Percentiles rank a stretch among this genome's conserved stretches.
These are phyloP conservation scores for Nicotiana tabacum DNA, from an alignment of 257 asterid species.

Conservation along the genomic window DNA sequence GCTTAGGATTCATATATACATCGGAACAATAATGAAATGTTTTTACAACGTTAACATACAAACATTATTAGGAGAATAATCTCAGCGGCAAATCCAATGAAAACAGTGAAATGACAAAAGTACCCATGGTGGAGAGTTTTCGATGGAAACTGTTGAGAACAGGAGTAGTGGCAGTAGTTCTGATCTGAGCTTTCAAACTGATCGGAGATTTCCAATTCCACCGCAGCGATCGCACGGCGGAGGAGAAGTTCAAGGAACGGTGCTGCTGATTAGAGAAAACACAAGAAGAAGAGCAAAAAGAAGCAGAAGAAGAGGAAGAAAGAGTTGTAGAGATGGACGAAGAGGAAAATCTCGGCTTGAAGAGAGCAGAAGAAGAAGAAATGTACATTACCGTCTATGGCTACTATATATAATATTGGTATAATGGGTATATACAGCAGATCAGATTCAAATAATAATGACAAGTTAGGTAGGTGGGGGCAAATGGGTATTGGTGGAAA, in stretches of 20 bases:
- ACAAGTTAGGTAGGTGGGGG: neutral
- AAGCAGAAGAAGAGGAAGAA: neutral
- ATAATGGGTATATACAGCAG: neutral
- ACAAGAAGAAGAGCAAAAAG: neutral
- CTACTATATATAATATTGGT: neutral
- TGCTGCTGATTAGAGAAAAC: neutral
- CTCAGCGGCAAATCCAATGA: constrained; percentile 5
- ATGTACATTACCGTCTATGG: neutral
- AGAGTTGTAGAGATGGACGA: neutral
- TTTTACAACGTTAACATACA: neutral
- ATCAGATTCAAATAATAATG: neutral
- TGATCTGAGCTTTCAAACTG: constrained; percentile 15
- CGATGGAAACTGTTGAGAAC: constrained; percentile 39
- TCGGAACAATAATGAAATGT: neutral
- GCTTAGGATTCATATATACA: neutral
- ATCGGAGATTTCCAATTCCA: constrained; percentile 19
- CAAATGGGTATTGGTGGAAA: neutral
- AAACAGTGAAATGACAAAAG: neutral
- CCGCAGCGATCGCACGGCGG: constrained; percentile 27
- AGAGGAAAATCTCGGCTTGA: neutral
- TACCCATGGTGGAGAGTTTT: constrained; percentile 62
- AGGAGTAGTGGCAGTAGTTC: neutral
- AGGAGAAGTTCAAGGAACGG: constrained; percentile 39
- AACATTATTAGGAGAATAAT: too few relatives aligned
- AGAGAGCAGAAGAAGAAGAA: neutral